Base-by-base conservation (phyloP, 257 asterid species). In the Salvia splendens region DNA sequence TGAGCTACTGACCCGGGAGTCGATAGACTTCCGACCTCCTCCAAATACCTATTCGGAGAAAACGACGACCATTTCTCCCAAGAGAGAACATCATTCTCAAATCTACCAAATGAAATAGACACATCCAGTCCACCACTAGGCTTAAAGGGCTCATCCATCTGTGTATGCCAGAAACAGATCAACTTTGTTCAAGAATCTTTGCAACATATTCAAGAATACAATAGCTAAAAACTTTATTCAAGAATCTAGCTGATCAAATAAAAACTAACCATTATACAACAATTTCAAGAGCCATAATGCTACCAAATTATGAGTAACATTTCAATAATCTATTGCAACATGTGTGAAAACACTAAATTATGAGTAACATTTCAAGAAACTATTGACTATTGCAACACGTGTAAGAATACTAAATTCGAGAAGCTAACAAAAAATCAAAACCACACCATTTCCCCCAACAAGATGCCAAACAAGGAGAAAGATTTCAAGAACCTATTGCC, bases 21-120 rank as follows among this genome's bases (percentile, higher is more conserved):
- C 0, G 96, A 87, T 57, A 88, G 80, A 81, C 53, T 83, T 47
- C 86, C 98, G 14, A 86, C 97, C 78, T 92, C 98, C 73, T 92
- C 98, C 77, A 92, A 75, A 67, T 89, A 89, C 82, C 87, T 92
- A 51, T 87, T 92, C 42, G 89, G 95, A 4, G 96, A 89, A 64
- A 92, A 92, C 17, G 96, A 80, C 8, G 98, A 92, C 95, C 96
- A 92, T 68, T 86, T 92, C 79, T 89, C 98, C 98, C 96, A 92
- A 64, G 95, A 81, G 71, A 92, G 95, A 65, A 81, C 80, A 77
- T 86, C 95, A 53, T 83, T 82, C 76, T 86, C 95, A 64, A 89
- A 92, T 77, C 90, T 84, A 73, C 98, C 98, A 63, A 92, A 92
- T 3, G 98, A 89, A 70, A 92, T 91, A 30, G 98, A 89, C 38